phyloP scores from a whole-genome alignment of 257 asterid species.

The Voacanga thouarsii region DNA sequence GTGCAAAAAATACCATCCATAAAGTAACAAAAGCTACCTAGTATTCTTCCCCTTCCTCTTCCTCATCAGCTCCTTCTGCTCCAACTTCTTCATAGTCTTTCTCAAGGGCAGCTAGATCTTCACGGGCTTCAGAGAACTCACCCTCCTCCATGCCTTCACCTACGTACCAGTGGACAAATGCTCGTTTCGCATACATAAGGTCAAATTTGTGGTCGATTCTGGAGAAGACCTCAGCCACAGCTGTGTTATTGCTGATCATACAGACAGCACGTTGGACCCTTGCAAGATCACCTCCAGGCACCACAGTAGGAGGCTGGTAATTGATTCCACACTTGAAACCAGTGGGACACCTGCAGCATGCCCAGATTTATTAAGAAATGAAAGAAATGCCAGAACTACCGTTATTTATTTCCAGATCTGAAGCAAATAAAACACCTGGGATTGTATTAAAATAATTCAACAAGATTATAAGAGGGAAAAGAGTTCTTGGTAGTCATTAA shows the following conservation, averaged over 20 bases:
- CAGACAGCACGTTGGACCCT: conserved; percentile 23
- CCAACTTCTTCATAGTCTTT: conserved; percentile 25
- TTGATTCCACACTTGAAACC: conserved; percentile 26
- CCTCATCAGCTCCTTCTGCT: conserved; percentile 17
- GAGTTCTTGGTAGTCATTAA: background rate
- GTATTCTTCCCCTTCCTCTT: conserved; percentile 19
- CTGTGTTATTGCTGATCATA: conserved; percentile 21
- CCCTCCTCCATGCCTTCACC: conserved; percentile 26
- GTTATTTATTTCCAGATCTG: background rate
- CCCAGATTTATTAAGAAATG: background rate
- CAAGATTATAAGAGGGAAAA: background rate
- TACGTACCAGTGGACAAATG: conserved; percentile 19
- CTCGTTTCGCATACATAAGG: conserved; percentile 23
- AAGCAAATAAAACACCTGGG: background rate
- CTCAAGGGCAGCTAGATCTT: conserved; percentile 19
- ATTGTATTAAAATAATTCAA: background rate
- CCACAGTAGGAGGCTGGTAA: conserved; percentile 23
- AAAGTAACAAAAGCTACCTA: background rate
- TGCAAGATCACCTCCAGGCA: conserved; percentile 23
- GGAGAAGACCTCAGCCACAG: conserved; percentile 20
- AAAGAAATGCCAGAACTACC: background rate
- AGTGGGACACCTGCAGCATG: conserved; percentile 18
- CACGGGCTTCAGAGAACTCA: conserved; percentile 23
- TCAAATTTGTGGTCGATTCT: conserved; percentile 21
- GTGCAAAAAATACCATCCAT: background rate